phyloP scores from a whole-genome alignment of 75 land plant genomes.

The Selaginella moellendorffii region DNA sequence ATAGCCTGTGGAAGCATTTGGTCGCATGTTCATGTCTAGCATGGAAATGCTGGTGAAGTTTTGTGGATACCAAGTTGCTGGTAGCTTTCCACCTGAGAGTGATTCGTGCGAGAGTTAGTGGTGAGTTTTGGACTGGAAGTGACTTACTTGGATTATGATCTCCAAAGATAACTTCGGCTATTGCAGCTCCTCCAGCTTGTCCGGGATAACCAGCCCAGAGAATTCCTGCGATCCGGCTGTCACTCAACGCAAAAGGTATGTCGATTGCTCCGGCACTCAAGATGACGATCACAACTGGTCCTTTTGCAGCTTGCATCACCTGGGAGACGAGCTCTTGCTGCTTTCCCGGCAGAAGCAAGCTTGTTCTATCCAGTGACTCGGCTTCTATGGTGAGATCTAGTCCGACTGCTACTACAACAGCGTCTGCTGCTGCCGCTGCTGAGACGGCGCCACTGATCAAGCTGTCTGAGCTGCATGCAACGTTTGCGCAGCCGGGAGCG shows the following conservation, averaged over 20 bases:
- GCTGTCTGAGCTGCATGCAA: background rate
- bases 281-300: slow-evolving; percentile 32
- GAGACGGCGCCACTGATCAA: slow-evolving; percentile 11
- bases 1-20: background rate
- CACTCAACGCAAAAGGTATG: slow-evolving; percentile 27
- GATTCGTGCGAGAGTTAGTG: no score
- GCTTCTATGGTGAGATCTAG: slow-evolving; percentile 25
- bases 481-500: slow-evolving; percentile 24
- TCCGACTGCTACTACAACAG: slow-evolving; percentile 24
- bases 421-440: slow-evolving; percentile 28
- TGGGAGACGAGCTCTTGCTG: slow-evolving; percentile 24
- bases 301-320: slow-evolving; percentile 17
- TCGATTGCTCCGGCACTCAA: slow-evolving; percentile 33
- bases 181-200: slow-evolving; percentile 41
- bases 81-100: background rate
- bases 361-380: slow-evolving; percentile 22
- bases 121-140: no score
- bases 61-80: slow-evolving; percentile 3
- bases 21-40: slow-evolving; percentile 8
- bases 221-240: slow-evolving; percentile 21
- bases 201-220: slow-evolving; percentile 60
- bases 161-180: slow-evolving; percentile 46
- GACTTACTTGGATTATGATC: slow-evolving; percentile 35
- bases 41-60: background rate
- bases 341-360: slow-evolving; percentile 31